A percentile compares a stretch with the other conserved stretches of the same genome.
Conservation (phyloP, 169 alveolate genomes). For the Ophryocystis elektroscirrha region DNA sequence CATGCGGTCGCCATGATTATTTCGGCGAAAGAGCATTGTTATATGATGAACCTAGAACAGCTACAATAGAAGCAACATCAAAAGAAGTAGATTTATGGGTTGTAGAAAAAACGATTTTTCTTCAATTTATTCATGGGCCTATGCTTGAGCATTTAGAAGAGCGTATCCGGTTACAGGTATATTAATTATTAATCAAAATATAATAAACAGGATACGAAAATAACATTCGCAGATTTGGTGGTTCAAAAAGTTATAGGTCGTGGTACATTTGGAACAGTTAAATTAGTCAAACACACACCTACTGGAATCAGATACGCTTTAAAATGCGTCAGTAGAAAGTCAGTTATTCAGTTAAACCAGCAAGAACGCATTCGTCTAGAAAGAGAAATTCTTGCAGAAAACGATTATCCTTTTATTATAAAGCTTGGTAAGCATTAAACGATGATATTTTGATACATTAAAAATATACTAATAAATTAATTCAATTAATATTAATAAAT, state of each 20-base stretch:
- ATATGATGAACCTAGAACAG: slow-evolving; percentile 62
- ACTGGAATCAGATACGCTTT: slow-evolving; percentile 55
- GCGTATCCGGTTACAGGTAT: slow-evolving; percentile 64
- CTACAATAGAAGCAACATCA: slow-evolving; percentile 47
- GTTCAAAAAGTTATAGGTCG: not conserved
- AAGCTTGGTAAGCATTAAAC: slow-evolving; percentile 31
- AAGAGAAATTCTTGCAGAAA: slow-evolving; percentile 66
- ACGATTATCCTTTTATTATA: slow-evolving; percentile 76
- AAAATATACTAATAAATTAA: not conserved
- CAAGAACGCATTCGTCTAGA: slow-evolving; percentile 59
- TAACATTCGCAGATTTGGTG: not conserved
- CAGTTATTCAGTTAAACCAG: slow-evolving; percentile 45
- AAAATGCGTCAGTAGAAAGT: slow-evolving; percentile 51
- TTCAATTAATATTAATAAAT: not conserved
- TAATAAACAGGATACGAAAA: not conserved
- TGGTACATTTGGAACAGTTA: slow-evolving; percentile 68
- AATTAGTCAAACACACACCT: slow-evolving; percentile 45
- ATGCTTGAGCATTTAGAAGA: slow-evolving; percentile 58
- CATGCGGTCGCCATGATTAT: slow-evolving; percentile 59
- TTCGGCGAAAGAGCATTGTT: slow-evolving; percentile 81
- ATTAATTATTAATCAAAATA: too few relatives aligned
- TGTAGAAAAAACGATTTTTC: slow-evolving; percentile 55
- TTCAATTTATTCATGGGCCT: slow-evolving; percentile 43
- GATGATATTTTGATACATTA: not conserved
- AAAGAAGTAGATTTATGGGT: slow-evolving; percentile 43